A percentile compares a stretch with the other conserved stretches of the same genome.
phyloP scores from a whole-genome alignment of 2,329 filamentous ascomycete genomes.

The Blastomyces percursus region DNA sequence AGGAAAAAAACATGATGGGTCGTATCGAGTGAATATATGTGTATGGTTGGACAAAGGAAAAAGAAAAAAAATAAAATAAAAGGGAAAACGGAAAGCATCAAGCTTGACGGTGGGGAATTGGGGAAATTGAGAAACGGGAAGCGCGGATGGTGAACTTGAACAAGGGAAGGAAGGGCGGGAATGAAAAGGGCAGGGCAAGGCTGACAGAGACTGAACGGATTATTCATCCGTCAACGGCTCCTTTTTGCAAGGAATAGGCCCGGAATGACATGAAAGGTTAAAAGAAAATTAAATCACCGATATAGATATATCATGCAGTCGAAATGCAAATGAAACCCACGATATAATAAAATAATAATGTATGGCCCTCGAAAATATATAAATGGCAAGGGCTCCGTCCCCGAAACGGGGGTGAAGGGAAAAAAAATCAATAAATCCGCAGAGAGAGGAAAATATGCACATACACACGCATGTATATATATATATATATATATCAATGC shows the following conservation, averaged over 20 bases:
- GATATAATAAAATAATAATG: too few species aligned
- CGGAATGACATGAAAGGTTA: not conserved
- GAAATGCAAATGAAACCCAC: not conserved
- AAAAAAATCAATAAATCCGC: not conserved
- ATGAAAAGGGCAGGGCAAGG: too few species aligned
- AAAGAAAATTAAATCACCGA: not conserved
- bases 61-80: not conserved
- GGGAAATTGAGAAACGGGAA: not conserved
- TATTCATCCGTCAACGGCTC: too few species aligned
- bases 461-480: not conserved
- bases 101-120: not conserved
- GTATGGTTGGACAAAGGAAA: not conserved
- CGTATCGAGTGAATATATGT: not conserved
- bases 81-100: not conserved
- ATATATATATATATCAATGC: constrained; percentile 19
- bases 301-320: not conserved
- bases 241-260: not conserved
- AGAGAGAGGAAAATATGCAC: not conserved
- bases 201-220: too few species aligned
- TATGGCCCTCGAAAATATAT: not conserved
- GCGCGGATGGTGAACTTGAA: too few species aligned
- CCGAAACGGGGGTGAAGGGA: not conserved
- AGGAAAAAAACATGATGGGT: not conserved
- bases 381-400: not conserved
- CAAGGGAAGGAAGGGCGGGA: too few species aligned